phyloP scores from a whole-genome alignment of 192 early-diverging fungal species.

The Mortierella claussenii region DNA sequence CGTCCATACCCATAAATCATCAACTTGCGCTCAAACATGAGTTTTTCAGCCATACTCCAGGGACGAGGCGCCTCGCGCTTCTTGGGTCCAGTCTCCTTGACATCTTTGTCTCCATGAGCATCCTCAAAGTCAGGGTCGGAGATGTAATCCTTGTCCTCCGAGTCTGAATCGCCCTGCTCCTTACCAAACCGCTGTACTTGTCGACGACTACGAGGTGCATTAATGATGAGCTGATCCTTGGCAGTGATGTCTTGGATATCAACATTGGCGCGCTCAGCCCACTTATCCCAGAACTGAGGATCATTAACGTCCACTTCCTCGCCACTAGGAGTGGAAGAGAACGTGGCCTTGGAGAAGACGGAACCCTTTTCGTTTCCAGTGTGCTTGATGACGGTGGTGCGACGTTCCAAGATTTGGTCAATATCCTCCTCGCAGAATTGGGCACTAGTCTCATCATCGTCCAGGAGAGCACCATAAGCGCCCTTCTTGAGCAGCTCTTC shows the following conservation, averaged over 20 bases:
- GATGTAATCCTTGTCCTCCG: conserved; percentile 58
- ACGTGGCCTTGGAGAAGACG: conserved; percentile 90
- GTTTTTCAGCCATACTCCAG: conserved; percentile 67
- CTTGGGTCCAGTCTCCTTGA: conserved; percentile 42
- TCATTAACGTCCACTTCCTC: conserved; percentile 81
- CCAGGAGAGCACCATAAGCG: conserved; percentile 87
- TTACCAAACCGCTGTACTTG: conserved; percentile 66
- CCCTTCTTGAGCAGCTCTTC: conserved; percentile 90
- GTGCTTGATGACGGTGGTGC: conserved; percentile 82
- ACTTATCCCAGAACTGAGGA: conserved; percentile 92
- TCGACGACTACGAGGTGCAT: conserved; percentile 72
- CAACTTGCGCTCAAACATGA: conserved; percentile 66
- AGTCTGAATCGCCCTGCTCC: conserved; percentile 52
- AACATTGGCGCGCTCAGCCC: conserved; percentile 80
- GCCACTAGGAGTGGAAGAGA: conserved; percentile 54
- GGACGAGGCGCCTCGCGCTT: conserved; percentile 55
- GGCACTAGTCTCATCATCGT: conserved; percentile 79
- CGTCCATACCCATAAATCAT: conserved; percentile 73
- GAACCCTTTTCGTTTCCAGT: conserved; percentile 76
- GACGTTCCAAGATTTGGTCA: conserved; percentile 85
- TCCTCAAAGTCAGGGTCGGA: conserved; percentile 63
- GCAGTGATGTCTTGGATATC: conserved; percentile 65
- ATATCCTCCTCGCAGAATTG: conserved; percentile 91
- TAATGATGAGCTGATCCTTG: conserved; percentile 73
- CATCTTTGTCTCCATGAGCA: conserved; percentile 35